A percentile compares a stretch with the other conserved stretches of the same genome.
Evolutionary conservation across 2,329 filamentous ascomycete genomes (phyloP).

Genomic region (Diaporthe aspalathi): DNA sequence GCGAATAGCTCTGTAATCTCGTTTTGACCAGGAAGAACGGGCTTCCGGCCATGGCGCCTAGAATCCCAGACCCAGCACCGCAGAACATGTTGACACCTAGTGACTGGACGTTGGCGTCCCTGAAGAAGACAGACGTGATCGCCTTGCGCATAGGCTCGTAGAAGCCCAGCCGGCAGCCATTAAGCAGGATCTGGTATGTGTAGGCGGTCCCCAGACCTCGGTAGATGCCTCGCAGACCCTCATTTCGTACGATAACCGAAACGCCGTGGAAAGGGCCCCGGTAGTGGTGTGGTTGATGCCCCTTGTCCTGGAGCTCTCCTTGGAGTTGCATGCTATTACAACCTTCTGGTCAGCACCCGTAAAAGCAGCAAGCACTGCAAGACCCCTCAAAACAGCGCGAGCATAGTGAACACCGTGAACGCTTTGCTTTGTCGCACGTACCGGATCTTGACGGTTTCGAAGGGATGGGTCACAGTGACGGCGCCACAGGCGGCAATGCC

Average conservation of each 20-base stretch:
- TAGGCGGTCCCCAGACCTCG: slow-evolving; percentile 93
- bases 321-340: slow-evolving; percentile 85
- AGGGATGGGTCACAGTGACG: slow-evolving; percentile 96
- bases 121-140: slow-evolving; percentile 76
- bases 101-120: slow-evolving; percentile 80
- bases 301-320: slow-evolving; percentile 90
- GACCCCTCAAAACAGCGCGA: background rate
- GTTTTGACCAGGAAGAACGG: slow-evolving; percentile 99
- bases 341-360: slow-evolving; percentile 8
- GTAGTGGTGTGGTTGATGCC: slow-evolving; percentile 88
- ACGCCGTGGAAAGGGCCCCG: slow-evolving; percentile 92
- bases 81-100: slow-evolving; percentile 94
- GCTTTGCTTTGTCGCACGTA: slow-evolving; percentile 53
- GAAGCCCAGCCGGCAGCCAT: slow-evolving; percentile 95
- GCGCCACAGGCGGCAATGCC: slow-evolving; percentile 97
- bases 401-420: background rate
- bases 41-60: slow-evolving; percentile 92
- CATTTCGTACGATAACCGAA: slow-evolving; percentile 88
- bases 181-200: slow-evolving; percentile 94
- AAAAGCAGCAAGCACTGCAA: slow-evolving; percentile 19
- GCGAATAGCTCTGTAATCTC: slow-evolving; percentile 91
- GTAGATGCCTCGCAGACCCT: slow-evolving; percentile 87
- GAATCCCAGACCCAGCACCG: slow-evolving; percentile 87
- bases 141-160: slow-evolving; percentile 91
- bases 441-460: slow-evolving; percentile 99